phyloP scores from a whole-genome alignment of 192 early-diverging fungal genomes.

The Chytriomyces sp. region DNA sequence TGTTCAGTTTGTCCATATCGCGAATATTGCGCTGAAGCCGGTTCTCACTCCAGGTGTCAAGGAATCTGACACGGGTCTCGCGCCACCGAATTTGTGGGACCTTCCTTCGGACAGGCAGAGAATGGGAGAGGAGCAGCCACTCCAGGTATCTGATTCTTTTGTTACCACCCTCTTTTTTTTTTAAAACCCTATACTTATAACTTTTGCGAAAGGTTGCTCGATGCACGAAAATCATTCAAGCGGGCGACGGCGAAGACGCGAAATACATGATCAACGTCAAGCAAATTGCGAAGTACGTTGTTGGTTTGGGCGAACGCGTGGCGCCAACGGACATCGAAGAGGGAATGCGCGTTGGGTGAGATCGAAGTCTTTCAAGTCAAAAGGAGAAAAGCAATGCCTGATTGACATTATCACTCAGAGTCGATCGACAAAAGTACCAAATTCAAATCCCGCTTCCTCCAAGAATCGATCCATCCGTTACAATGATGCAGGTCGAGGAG shows the following conservation, averaged over 20 bases:
- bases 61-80: conserved; percentile 97
- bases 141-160: conserved; percentile 62
- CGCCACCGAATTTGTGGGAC: conserved; percentile 98
- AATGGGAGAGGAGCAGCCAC: conserved; percentile 92
- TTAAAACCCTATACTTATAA: neutral
- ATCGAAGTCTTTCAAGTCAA: too few species aligned
- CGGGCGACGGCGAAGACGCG: conserved; percentile 83
- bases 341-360: conserved; percentile 93
- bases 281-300: conserved; percentile 99
- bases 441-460: conserved; percentile 99
- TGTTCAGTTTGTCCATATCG: too few species aligned
- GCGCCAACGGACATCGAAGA: conserved; percentile 99
- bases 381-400: too few species aligned
- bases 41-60: conserved; percentile 73
- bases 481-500: conserved; percentile 99
- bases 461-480: conserved; percentile 95
- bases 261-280: conserved; percentile 99
- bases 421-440: conserved; percentile 98
- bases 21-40: too few species aligned
- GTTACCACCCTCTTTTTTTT: too few species aligned
- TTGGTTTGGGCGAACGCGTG: conserved; percentile 92
- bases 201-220: conserved; percentile 95
- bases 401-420: conserved; percentile 54
- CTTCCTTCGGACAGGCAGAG: conserved; percentile 98
- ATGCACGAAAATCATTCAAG: conserved; percentile 98